Percentiles rank a stretch among this genome's conserved stretches.
phyloP scores from a whole-genome alignment of 331 rosid species.

The Malus hybrid region DNA sequence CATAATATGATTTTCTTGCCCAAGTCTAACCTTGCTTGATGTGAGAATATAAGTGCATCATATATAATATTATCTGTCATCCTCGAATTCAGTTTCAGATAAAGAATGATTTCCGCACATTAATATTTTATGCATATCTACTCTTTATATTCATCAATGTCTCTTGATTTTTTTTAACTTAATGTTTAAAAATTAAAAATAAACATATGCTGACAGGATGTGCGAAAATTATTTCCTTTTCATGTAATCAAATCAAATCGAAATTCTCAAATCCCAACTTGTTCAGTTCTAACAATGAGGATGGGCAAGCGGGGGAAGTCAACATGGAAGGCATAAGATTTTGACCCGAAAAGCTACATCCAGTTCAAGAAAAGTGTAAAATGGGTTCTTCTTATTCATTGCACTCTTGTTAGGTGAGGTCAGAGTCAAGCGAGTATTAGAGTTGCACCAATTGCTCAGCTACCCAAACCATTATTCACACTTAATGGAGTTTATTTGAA shows the following conservation, averaged over 20 bases:
- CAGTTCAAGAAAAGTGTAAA: not conserved
- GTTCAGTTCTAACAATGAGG: not conserved
- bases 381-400: not conserved
- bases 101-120: no score
- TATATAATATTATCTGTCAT: not conserved
- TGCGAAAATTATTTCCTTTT: no score
- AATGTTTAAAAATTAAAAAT: no score
- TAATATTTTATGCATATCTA: no score
- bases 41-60: not conserved
- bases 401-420: not conserved
- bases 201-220: no score
- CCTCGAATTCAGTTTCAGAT: not conserved
- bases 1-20: no score
- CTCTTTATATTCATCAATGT: no score
- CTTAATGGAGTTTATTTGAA: not conserved
- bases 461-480: not conserved
- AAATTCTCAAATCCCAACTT: not conserved
- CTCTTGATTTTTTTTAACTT: no score
- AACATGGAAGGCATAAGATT: not conserved
- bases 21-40: not conserved
- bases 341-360: not conserved
- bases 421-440: not conserved
- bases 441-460: slow-evolving; percentile 4
- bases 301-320: not conserved
- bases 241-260: not conserved